Base-by-base conservation (phyloP, 208 protist species). In the Wallacemonas collosoma region DNA sequence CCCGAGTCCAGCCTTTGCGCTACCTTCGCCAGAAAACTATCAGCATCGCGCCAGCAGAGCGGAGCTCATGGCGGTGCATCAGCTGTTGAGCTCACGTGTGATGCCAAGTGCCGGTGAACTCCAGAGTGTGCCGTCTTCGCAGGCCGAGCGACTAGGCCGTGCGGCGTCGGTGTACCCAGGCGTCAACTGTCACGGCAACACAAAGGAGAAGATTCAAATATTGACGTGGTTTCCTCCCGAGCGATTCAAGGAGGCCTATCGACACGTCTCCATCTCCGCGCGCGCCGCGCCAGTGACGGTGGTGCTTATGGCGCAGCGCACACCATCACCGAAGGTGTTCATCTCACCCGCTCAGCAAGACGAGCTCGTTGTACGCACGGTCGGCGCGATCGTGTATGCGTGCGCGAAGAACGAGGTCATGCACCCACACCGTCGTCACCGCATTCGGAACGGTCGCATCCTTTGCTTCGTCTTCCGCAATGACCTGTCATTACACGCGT, bases 311-410 rank as follows among this genome's bases (percentile, higher is more conserved):
- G 60, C 60, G 1, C 60, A 65, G 60, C 60, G 60, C 40, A 35
- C 50, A 12, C 11, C 17, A 38, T 65, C 60, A n/a, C 60, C 60
- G 40, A 65, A 65, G 60, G n/a, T 65, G 36, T 65, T 65, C 60
- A 1, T 65, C 60, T 50, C 60, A 17, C 43, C 11, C 17, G 60
- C 60, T 4, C 60, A 65, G 4, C 14, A 65, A 41, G 17, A 65
- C 60, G 60, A 65, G 60, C 60, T 65, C 6, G 60, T 65, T 4
- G 36, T 65, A 9, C 60, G 60, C 2, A 65, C 60, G 11, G 60
- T 65, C n/a, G 60, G 60, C 9, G 60, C 60, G 5, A 65, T 65
- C 26, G 60, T 65, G 41, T 65, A 65, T n/a, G 60, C 60, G 41
- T 65, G 60, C 43, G 60, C 41, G 40, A 45, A 48, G 12, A 51